Conservation (phyloP, 2,329 filamentous ascomycete genomes). For the Colletotrichum caudatum region DNA sequence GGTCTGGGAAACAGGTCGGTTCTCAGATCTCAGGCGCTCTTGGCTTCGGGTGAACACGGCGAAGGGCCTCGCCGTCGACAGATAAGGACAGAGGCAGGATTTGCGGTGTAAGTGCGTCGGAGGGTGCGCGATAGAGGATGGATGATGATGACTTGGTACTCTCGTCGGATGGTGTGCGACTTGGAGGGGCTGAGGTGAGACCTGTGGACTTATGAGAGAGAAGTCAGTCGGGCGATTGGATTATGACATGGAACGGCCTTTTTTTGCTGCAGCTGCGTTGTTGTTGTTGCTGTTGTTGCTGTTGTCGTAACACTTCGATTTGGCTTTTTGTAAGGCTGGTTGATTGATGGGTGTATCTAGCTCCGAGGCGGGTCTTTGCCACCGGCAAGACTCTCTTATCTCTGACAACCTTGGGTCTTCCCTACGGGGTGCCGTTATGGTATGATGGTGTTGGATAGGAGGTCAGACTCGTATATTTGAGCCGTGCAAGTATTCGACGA, state of each 20-base stretch:
- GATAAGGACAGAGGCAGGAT: not conserved
- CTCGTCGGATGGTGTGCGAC: not conserved
- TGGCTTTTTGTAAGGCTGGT: not conserved
- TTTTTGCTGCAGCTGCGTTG: not conserved
- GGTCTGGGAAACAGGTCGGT: not conserved
- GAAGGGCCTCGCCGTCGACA: not conserved
- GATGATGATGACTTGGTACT: not conserved
- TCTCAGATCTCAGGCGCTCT: not conserved
- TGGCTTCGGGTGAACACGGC: conserved; percentile 16
- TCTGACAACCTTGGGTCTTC: not conserved
- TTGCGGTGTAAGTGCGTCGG: not conserved
- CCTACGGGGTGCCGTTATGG: not conserved
- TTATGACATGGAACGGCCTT: not conserved
- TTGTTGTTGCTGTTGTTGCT: not conserved
- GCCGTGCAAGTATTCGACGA: not conserved
- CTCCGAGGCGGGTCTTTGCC: not conserved
- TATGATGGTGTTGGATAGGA: not conserved
- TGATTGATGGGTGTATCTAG: not conserved
- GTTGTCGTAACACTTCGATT: not conserved
- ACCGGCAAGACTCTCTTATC: not conserved
- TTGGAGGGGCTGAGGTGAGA: not conserved
- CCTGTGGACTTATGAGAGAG: not conserved
- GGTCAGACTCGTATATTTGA: not conserved
- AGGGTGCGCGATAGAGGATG: not conserved
- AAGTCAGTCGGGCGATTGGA: not conserved